Evolutionary conservation across 805 yeast genomes (phyloP).

Genomic region (Metschnikowia lachancei): DNA sequence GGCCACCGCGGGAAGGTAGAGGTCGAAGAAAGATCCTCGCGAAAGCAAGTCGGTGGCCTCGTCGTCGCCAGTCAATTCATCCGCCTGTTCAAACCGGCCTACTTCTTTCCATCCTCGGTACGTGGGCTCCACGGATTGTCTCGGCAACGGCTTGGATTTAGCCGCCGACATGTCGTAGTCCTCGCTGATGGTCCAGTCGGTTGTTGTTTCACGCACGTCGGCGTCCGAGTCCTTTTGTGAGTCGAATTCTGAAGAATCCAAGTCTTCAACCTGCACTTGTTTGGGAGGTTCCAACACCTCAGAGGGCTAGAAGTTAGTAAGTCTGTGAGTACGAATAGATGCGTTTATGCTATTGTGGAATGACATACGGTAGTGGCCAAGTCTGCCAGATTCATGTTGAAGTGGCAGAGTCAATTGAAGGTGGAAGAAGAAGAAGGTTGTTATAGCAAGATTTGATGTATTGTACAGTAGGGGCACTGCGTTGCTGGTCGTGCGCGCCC

Average conservation of each 20-base stretch:
- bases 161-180: constrained; percentile 35
- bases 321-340: no score
- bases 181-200: constrained; percentile 35
- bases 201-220: constrained; percentile 13
- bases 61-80: constrained; percentile 63
- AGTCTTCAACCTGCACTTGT: constrained; percentile 21
- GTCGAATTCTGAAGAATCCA: constrained; percentile 11
- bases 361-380: constrained; percentile 21
- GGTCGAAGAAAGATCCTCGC: constrained; percentile 71
- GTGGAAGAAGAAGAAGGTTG: no score
- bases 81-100: constrained; percentile 78
- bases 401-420: not conserved
- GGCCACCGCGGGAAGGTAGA: constrained; percentile 65
- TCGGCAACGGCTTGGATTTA: constrained; percentile 38
- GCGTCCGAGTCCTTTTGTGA: constrained; percentile 1
- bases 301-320: constrained; percentile 30
- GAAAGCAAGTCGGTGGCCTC: constrained; percentile 67
- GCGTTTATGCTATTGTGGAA: no score
- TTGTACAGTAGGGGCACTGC: not conserved
- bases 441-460: no score
- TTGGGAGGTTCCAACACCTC: constrained; percentile 36
- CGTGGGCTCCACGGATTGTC: constrained; percentile 60
- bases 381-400: constrained; percentile 10
- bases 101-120: constrained; percentile 94
- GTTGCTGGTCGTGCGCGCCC: constrained; percentile 7